Base-by-base conservation (phyloP, 768 basidiomycete species). In the Hortiboletus flavorubellus region DNA sequence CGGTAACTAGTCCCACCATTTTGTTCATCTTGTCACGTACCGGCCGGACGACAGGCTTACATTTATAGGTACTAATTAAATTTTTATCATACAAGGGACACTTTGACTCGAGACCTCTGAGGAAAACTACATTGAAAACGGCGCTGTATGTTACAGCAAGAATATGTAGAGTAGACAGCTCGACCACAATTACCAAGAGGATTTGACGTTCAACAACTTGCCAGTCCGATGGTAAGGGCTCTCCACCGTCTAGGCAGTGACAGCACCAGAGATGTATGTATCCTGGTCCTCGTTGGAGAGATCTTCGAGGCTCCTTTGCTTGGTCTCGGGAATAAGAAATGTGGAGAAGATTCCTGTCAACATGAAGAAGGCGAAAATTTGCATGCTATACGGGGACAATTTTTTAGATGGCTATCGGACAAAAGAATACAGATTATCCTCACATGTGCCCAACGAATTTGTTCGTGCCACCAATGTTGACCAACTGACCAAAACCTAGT, bases 361-460 rank as follows among this genome's bases (percentile, higher is more conserved):
- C 91, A 91, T 93, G 77, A 92, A 92, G 52, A 90, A 72, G 12
- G 90, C 90, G 59, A 93, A 89, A 51, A 93, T 82, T 72, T 92
- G 81, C 48, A 93, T 74, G 61, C 85, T 87, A 50, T 3, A 39
- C 10, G 49, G 8, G 29, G 33, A 45, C 26, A 11, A 54, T 61
- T 6, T 39, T 44, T 55, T 46, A 56, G 48, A 45, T 40, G 33
- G 29, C 3, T 18, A 14, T 58, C 29, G 31, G 35, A 47, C 54
- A 7, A 8, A 16, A 26, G 5, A 41, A 46, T 5, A 56, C 30
- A 40, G 49, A 30, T 35, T 38, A 59, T 18, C 73, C 85, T 56
- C 56, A 88, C 87, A 91, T 85, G 68, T 90, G 87, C 59, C 81
- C 69, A 54, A 89, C 76, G 63, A 84, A 89, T 29, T 64, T 57